Conservation (phyloP, 106 monocot genomes). For the Allium sativum region DNA sequence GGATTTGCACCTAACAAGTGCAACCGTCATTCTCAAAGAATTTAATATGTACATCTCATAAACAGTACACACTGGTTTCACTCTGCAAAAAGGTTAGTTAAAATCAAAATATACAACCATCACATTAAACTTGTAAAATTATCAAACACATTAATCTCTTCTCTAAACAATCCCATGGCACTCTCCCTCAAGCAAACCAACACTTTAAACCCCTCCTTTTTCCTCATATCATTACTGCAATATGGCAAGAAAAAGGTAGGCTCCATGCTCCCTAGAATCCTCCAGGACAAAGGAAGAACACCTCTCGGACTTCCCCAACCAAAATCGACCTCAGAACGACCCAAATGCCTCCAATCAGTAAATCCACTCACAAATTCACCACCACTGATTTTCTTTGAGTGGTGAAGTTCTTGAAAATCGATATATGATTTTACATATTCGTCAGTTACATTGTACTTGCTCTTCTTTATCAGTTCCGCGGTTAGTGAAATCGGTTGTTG, state of each 20-base stretch:
- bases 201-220: constrained; percentile 32
- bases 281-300: constrained; percentile 47
- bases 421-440: constrained; percentile 51
- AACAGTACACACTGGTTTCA: no score
- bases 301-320: constrained; percentile 35
- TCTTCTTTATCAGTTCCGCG: constrained; percentile 28
- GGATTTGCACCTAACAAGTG: no score
- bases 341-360: constrained; percentile 61
- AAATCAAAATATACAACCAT: no score
- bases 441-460: constrained; percentile 30
- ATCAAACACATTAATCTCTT: constrained; percentile 25
- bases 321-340: constrained; percentile 46
- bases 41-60: no score
- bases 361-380: constrained; percentile 30
- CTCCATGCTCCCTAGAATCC: constrained; percentile 40
- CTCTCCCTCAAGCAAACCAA: constrained; percentile 25
- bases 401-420: constrained; percentile 56
- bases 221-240: constrained; percentile 7
- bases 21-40: no score
- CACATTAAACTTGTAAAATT: neutral
- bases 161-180: constrained; percentile 14
- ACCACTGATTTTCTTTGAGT: constrained; percentile 29
- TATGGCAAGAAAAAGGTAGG: constrained; percentile 49
- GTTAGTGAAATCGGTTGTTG: constrained; percentile 20
- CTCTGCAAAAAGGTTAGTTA: no score